Percentiles rank a stretch among this genome's conserved stretches.
These are phyloP conservation scores for Canariomyces notabilis DNA, from an alignment of 2,329 filamentous ascomycete genomes.

Conservation along the genomic window DNA sequence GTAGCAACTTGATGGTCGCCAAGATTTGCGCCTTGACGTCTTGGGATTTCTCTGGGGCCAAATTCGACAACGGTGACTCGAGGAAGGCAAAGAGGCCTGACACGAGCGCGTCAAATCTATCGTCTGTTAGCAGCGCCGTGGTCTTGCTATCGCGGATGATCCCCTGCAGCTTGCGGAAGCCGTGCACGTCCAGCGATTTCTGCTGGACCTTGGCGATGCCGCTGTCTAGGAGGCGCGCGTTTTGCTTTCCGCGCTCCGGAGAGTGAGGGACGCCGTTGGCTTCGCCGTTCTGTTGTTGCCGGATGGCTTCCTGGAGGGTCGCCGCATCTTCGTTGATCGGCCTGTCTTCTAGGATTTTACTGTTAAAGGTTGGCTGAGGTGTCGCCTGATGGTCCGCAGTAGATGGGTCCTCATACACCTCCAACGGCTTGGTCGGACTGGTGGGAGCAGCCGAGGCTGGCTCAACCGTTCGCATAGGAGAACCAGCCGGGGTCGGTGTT, in stretches of 20 bases:
- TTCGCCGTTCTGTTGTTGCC: conserved; percentile 16
- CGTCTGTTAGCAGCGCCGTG: conserved; percentile 50
- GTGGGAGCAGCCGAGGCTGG: conserved; percentile 18
- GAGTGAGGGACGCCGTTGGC: conserved; percentile 28
- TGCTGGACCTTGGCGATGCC: conserved; percentile 68
- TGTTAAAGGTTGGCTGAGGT: conserved; percentile 41
- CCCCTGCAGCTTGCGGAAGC: conserved; percentile 72
- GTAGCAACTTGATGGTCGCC: conserved; percentile 66
- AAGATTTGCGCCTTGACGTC: conserved; percentile 72
- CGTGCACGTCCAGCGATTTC: conserved; percentile 71
- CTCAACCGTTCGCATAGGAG: background rate
- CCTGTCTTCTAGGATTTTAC: conserved; percentile 54
- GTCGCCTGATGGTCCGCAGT: conserved; percentile 41
- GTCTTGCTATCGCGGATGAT: conserved; percentile 63
- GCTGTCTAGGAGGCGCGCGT: conserved; percentile 61
- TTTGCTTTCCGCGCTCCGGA: conserved; percentile 53
- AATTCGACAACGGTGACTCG: conserved; percentile 52
- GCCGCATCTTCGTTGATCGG: conserved; percentile 54
- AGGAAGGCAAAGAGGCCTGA: conserved; percentile 67
- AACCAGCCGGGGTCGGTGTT: background rate
- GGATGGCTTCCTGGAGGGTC: conserved; percentile 26
- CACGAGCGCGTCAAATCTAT: conserved; percentile 64
- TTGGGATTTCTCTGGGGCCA: conserved; percentile 59
- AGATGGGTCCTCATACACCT: conserved; percentile 61
- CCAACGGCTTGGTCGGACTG: conserved; percentile 31